These are phyloP conservation scores for Aspergillus sp. DNA, from an alignment of 2,329 filamentous ascomycete genomes.

Conservation along the genomic window DNA sequence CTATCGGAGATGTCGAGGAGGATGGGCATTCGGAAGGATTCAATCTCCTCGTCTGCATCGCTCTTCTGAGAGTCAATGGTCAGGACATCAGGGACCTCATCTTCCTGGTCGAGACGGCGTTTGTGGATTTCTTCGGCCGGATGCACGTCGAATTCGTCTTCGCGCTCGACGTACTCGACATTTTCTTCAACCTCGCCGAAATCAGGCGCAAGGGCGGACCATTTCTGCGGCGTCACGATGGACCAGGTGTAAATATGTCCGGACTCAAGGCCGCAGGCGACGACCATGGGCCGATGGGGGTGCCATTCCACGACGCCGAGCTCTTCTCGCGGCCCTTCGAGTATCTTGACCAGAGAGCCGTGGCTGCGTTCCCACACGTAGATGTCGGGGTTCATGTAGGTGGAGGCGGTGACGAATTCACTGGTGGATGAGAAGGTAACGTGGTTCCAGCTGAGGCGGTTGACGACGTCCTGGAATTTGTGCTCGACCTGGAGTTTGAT, in stretches of 20 bases:
- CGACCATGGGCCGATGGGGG: constrained; percentile 79
- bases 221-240: constrained; percentile 90
- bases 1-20: constrained; percentile 90
- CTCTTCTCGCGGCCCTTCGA: constrained; percentile 95
- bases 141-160: constrained; percentile 98
- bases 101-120: constrained; percentile 82
- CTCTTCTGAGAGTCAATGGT: constrained; percentile 68
- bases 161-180: constrained; percentile 89
- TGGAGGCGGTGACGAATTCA: constrained; percentile 94
- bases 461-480: constrained; percentile 97
- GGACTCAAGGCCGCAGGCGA: constrained; percentile 87
- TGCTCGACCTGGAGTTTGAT: constrained; percentile 91
- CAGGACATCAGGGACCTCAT: constrained; percentile 89
- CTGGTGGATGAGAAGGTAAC: constrained; percentile 91
- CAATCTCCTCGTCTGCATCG: constrained; percentile 56
- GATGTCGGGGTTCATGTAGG: constrained; percentile 97
- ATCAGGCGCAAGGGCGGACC: constrained; percentile 94
- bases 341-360: constrained; percentile 91
- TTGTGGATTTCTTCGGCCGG: constrained; percentile 93
- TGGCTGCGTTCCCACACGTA: constrained; percentile 97
- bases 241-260: constrained; percentile 96
- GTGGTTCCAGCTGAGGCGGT: constrained; percentile 93
- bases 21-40: constrained; percentile 85
- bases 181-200: constrained; percentile 98
- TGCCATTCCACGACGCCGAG: constrained; percentile 98